Evolutionary conservation across 768 basidiomycete species (phyloP).

Genomic region (Suillus spraguei): DNA sequence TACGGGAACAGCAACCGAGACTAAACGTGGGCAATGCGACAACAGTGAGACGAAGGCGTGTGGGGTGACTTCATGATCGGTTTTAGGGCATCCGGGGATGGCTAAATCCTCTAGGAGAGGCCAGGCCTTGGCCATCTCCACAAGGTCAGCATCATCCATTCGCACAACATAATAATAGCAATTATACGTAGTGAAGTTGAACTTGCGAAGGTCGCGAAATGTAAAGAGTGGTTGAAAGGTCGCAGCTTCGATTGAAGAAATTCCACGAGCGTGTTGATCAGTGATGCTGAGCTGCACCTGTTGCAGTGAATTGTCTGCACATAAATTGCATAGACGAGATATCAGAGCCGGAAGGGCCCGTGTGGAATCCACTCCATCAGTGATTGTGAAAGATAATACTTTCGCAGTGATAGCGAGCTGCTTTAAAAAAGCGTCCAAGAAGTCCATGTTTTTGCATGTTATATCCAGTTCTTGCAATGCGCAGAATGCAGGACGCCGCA

Average conservation of each 20-base stretch:
- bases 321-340: neutral
- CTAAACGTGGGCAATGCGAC: slow-evolving; percentile 4
- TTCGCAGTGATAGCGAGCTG: neutral
- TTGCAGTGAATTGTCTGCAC: neutral
- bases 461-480: neutral
- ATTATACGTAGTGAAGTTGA: neutral
- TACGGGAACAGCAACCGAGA: neutral
- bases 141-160: slow-evolving; percentile 1
- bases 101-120: neutral
- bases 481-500: neutral
- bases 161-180: neutral
- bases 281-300: neutral
- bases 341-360: neutral
- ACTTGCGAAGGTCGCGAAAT: neutral
- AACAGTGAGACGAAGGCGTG: neutral
- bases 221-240: neutral
- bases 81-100: too few relatives aligned
- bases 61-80: neutral
- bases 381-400: neutral
- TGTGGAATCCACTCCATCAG: neutral
- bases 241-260: neutral
- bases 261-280: too few relatives aligned
- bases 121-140: slow-evolving; percentile 8
- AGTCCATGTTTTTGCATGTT: neutral
- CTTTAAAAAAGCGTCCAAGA: neutral